Percentiles rank a stretch among this genome's conserved stretches.
Evolutionary conservation across 495 filamentous ascomycete genomes (phyloP).

Genomic region (Aspergillus panamensis): DNA sequence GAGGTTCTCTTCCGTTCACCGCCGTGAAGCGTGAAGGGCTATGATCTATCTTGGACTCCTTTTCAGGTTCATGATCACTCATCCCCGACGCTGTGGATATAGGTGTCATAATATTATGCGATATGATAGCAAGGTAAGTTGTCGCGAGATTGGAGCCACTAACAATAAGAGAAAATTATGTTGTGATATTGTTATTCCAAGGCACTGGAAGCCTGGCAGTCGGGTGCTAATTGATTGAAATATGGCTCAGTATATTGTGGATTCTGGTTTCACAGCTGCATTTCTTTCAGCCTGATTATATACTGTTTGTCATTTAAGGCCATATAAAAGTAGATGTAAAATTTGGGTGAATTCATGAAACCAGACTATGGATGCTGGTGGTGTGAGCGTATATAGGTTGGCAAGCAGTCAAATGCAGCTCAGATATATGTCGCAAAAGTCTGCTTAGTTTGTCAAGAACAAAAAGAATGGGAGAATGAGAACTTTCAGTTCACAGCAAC

Average conservation of each 20-base stretch:
- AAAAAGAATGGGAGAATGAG: no score
- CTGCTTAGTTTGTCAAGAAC: not conserved
- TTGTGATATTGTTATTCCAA: not conserved
- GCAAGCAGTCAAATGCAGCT: not conserved
- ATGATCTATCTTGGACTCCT: slow-evolving; percentile 41
- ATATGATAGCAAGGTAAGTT: not conserved
- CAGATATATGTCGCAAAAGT: not conserved
- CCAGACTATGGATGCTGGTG: not conserved
- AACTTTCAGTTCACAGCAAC: no score
- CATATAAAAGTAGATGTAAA: not conserved
- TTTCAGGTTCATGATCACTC: slow-evolving; percentile 38
- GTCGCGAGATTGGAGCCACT: not conserved
- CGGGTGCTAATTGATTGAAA: not conserved
- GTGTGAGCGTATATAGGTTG: not conserved
- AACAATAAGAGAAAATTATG: no score
- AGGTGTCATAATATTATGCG: slow-evolving; percentile 38
- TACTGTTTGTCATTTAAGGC: not conserved
- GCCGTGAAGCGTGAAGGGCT: slow-evolving; percentile 53
- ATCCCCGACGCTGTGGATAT: slow-evolving; percentile 39
- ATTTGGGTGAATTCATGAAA: not conserved
- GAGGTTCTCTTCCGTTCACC: slow-evolving; percentile 47
- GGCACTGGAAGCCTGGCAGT: not conserved
- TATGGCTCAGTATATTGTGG: not conserved
- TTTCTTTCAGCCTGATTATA: not conserved
- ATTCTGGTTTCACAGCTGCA: not conserved